Percentiles rank a stretch among this genome's conserved stretches.
Conservation (phyloP, 345 rosid species). For the Murraya koenigii region DNA sequence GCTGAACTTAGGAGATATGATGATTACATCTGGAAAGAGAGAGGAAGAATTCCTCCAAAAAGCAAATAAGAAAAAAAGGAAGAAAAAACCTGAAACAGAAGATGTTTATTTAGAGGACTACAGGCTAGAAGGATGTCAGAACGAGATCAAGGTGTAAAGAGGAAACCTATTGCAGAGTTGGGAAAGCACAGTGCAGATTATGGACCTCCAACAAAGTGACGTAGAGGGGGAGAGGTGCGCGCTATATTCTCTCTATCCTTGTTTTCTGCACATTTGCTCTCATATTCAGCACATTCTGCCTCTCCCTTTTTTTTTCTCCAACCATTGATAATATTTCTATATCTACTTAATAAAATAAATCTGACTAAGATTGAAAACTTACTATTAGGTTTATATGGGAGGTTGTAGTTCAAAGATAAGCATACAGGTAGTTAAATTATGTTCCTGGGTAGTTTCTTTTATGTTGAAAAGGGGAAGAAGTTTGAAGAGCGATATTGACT, state of each 20-base stretch:
- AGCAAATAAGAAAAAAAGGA: slow-evolving; percentile 77
- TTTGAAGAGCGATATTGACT: neutral
- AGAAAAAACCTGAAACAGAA: slow-evolving; percentile 51
- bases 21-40: slow-evolving; percentile 65
- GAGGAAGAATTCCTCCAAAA: slow-evolving; percentile 81
- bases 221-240: slow-evolving; percentile 90
- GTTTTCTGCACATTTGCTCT: neutral
- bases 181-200: slow-evolving; percentile 47
- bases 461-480: neutral
- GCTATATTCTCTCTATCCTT: slow-evolving; percentile 11
- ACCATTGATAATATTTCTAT: neutral
- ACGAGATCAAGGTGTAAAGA: slow-evolving; percentile 65
- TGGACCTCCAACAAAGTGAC: slow-evolving; percentile 73
- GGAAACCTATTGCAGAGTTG: slow-evolving; percentile 50
- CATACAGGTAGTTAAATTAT: neutral
- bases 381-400: neutral
- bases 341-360: neutral
- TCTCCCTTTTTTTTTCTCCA: neutral
- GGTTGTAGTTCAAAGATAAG: neutral
- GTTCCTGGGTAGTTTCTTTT: neutral
- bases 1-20: slow-evolving; percentile 69
- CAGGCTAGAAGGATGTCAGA: slow-evolving; percentile 52
- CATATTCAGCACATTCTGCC: neutral
- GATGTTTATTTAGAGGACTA: slow-evolving; percentile 62
- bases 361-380: neutral